phyloP scores from a whole-genome alignment of 2,329 filamentous ascomycete species.

The Xylariomycetidae sp. region DNA sequence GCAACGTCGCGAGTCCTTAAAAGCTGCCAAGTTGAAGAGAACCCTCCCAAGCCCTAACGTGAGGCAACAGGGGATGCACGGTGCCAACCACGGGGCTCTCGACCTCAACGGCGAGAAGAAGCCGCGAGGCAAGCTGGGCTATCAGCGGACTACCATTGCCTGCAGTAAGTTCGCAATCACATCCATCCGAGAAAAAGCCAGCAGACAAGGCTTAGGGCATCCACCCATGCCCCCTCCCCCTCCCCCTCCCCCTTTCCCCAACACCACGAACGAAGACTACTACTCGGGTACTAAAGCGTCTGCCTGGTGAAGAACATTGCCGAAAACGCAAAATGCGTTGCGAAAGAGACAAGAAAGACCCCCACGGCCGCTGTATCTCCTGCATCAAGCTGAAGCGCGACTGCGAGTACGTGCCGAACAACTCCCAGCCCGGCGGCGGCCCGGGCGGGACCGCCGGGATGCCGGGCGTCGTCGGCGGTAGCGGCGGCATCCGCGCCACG shows the following conservation, averaged over 20 bases:
- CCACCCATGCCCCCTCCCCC: too few relatives aligned
- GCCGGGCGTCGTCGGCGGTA: constrained; percentile 7
- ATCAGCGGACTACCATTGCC: constrained; percentile 90
- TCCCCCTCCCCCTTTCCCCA: too few relatives aligned
- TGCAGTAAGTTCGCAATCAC: constrained; percentile 70
- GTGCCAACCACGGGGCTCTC: constrained; percentile 28
- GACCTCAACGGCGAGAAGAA: constrained; percentile 44
- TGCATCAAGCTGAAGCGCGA: constrained; percentile 93
- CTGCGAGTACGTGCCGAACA: constrained; percentile 60
- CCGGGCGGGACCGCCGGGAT: constrained; percentile 27
- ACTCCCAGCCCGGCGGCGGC: constrained; percentile 38
- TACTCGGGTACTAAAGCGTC: background rate
- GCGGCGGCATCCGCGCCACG: constrained; percentile 7
- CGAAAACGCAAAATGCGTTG: constrained; percentile 91
- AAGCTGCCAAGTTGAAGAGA: constrained; percentile 38
- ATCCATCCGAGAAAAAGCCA: background rate
- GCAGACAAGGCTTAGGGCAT: too few relatives aligned
- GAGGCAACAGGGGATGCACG: constrained; percentile 33
- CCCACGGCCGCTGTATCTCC: constrained; percentile 78
- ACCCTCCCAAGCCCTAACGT: constrained; percentile 45
- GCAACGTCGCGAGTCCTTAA: constrained; percentile 32
- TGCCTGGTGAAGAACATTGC: constrained; percentile 67
- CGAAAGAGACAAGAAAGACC: constrained; percentile 67
- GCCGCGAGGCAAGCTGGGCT: constrained; percentile 89
- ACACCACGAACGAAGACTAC: too few relatives aligned